Conservation (phyloP, 2,329 filamentous ascomycete genomes). For the Microcyclosporella mali region DNA sequence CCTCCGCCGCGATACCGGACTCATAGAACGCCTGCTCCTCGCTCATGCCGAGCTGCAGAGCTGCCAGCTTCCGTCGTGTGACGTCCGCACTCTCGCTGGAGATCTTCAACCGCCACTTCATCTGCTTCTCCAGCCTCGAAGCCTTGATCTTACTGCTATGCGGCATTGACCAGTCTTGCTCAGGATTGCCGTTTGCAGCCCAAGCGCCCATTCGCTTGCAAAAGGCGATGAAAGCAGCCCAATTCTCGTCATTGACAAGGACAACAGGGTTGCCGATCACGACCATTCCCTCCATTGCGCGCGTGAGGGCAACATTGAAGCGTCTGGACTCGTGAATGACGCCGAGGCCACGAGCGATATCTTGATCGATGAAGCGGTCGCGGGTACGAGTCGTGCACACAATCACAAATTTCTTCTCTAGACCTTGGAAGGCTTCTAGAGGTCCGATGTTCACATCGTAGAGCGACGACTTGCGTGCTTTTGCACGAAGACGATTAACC, state of each 20-base stretch:
- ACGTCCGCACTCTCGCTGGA: background rate
- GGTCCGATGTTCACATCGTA: constrained; percentile 21
- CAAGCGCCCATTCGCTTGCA: constrained; percentile 17
- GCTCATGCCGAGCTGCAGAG: constrained; percentile 6
- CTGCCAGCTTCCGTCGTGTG: background rate
- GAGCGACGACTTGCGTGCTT: constrained; percentile 11
- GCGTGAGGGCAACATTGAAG: constrained; percentile 25
- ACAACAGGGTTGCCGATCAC: constrained; percentile 23
- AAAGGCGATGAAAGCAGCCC: constrained; percentile 22
- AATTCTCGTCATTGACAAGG: constrained; percentile 19
- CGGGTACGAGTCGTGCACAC: constrained; percentile 25
- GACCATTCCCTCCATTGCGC: constrained; percentile 22
- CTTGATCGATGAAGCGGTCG: constrained; percentile 23
- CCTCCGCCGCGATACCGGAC: constrained; percentile 4
- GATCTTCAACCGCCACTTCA: constrained; percentile 2
- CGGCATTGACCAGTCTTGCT: constrained; percentile 1
- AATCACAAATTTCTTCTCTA: constrained; percentile 23
- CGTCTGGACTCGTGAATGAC: constrained; percentile 22
- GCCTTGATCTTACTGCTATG: constrained; percentile 12
- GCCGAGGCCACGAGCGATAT: constrained; percentile 20
- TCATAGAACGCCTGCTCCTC: constrained; percentile 7
- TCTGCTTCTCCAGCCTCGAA: constrained; percentile 20
- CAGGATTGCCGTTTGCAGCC: background rate
- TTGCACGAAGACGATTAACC: constrained; percentile 18
- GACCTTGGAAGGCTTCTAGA: constrained; percentile 25